Conservation (phyloP, 2,329 filamentous ascomycete species). For the Ramichloridium luteum region DNA sequence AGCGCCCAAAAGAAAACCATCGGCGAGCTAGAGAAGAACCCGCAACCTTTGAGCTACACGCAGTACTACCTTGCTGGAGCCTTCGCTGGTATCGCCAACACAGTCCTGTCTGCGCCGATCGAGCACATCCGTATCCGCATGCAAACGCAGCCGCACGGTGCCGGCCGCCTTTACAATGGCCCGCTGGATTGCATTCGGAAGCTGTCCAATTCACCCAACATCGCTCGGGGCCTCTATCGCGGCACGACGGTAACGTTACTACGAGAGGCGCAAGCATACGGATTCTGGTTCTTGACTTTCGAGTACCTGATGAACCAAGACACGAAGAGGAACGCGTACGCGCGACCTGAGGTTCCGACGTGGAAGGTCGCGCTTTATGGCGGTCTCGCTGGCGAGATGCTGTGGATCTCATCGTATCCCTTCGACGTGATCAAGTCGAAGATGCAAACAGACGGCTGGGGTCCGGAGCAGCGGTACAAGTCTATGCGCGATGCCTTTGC, state of each 20-base stretch:
- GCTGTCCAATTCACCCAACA: slow-evolving; percentile 55
- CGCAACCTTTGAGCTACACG: slow-evolving; percentile 52
- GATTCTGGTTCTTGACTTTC: slow-evolving; percentile 87
- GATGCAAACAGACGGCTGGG: slow-evolving; percentile 97
- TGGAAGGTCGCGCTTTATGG: slow-evolving; percentile 88
- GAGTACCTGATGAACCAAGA: slow-evolving; percentile 95
- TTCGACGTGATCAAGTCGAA: slow-evolving; percentile 98
- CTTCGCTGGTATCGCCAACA: slow-evolving; percentile 86
- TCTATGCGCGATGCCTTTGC: slow-evolving; percentile 82
- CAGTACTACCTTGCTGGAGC: slow-evolving; percentile 89
- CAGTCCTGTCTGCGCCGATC: slow-evolving; percentile 76
- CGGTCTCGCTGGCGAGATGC: slow-evolving; percentile 80
- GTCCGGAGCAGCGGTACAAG: slow-evolving; percentile 55
- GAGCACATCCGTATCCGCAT: slow-evolving; percentile 94
- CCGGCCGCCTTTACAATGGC: slow-evolving; percentile 63
- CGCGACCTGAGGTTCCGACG: slow-evolving; percentile 64
- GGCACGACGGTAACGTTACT: slow-evolving; percentile 75
- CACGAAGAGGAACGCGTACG: slow-evolving; percentile 61
- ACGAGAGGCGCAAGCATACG: slow-evolving; percentile 89
- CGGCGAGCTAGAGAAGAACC: slow-evolving; percentile 17
- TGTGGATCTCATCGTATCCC: slow-evolving; percentile 90
- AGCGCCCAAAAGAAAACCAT: slow-evolving; percentile 21
- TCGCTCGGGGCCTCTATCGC: slow-evolving; percentile 67
- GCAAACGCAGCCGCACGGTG: slow-evolving; percentile 89
- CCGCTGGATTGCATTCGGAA: slow-evolving; percentile 86